A percentile compares a stretch with the other conserved stretches of the same genome.
phyloP scores from a whole-genome alignment of 306 rosid species.

The Morella rubra region DNA sequence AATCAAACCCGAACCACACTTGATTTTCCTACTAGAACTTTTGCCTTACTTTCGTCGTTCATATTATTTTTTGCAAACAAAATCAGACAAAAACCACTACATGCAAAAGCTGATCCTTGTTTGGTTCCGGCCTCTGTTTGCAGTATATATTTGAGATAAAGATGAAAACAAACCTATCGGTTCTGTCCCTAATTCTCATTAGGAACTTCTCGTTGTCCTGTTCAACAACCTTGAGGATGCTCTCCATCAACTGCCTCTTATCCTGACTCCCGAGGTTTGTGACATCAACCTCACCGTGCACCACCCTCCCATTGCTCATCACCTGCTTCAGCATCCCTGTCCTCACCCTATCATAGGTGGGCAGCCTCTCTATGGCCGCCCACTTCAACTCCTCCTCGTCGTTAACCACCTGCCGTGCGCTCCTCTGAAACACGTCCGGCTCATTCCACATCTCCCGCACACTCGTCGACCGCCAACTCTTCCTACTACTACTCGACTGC shows the following conservation, averaged over 20 bases:
- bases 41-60: too few species aligned
- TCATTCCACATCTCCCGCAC: constrained; percentile 52
- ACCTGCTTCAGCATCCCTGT: constrained; percentile 63
- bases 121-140: too few species aligned
- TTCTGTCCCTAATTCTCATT: constrained; percentile 51
- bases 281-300: constrained; percentile 55
- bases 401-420: constrained; percentile 43
- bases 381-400: constrained; percentile 73
- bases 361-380: constrained; percentile 81
- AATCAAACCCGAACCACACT: too few species aligned
- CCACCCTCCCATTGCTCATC: constrained; percentile 46
- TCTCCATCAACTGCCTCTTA: constrained; percentile 63
- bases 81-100: too few species aligned
- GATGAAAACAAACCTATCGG: constrained; percentile 60
- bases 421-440: constrained; percentile 58
- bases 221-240: constrained; percentile 57
- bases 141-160: too few species aligned
- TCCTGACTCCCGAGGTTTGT: constrained; percentile 56
- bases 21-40: too few species aligned
- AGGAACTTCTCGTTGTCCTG: constrained; percentile 68
- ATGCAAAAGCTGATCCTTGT: too few species aligned
- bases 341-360: constrained; percentile 69
- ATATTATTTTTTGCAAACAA: too few species aligned
- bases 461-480: constrained; percentile 50
- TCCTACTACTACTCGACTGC: constrained; percentile 44